These are phyloP conservation scores for Neoascochyta sp. DNA, from an alignment of 2,329 filamentous ascomycete species.

Conservation along the genomic window DNA sequence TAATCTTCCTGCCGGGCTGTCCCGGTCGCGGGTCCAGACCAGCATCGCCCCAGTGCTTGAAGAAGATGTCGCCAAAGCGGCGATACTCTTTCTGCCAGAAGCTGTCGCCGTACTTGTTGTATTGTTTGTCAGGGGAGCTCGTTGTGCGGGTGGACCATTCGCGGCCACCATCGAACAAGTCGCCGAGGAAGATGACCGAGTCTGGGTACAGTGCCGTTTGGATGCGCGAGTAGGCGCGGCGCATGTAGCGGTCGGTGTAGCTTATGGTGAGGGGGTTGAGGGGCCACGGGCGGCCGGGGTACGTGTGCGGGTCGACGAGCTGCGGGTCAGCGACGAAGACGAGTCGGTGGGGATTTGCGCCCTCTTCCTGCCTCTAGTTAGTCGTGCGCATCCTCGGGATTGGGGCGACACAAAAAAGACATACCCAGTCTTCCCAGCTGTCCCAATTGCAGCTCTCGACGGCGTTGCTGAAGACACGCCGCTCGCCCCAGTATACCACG, in stretches of 20 bases:
- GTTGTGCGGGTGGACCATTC: conserved; percentile 74
- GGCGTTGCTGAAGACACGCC: conserved; percentile 68
- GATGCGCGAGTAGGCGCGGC: conserved; percentile 74
- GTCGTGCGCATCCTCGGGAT: not conserved
- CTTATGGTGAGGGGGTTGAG: conserved; percentile 62
- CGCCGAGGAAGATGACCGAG: conserved; percentile 84
- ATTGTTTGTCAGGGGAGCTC: conserved; percentile 61
- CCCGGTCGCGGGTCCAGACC: conserved; percentile 55
- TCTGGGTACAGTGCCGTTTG: conserved; percentile 76
- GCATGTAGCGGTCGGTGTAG: conserved; percentile 88
- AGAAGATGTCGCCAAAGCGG: conserved; percentile 83
- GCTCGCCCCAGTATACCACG: conserved; percentile 79
- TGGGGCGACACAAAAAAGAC: conserved; percentile 12
- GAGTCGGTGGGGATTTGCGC: conserved; percentile 76
- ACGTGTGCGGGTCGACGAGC: conserved; percentile 91
- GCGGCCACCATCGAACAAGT: conserved; percentile 90
- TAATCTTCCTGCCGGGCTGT: conserved; percentile 69
- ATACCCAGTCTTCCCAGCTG: conserved; percentile 89
- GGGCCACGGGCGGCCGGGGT: conserved; percentile 76
- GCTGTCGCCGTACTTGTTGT: conserved; percentile 69
- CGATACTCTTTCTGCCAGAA: conserved; percentile 87
- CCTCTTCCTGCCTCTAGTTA: conserved; percentile 58
- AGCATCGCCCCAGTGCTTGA: conserved; percentile 62
- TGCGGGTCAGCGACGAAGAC: conserved; percentile 87
- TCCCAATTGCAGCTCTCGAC: conserved; percentile 75